Conservation (phyloP, 2,329 filamentous ascomycete species). For the Penicillium hesseltinei region DNA sequence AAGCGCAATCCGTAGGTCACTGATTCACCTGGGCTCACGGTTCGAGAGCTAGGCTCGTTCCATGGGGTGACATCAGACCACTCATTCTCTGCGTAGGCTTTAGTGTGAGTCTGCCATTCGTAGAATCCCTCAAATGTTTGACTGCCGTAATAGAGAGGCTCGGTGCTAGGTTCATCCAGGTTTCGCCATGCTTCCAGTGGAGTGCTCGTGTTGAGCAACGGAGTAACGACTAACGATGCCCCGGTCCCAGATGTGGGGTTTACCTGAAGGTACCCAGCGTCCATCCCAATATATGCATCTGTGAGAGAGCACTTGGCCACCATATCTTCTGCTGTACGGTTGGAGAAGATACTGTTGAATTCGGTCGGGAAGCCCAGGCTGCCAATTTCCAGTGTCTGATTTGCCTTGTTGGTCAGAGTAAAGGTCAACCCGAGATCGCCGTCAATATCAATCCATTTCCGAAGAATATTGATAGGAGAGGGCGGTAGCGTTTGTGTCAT, state of each 20-base stretch:
- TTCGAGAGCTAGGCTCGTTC: slow-evolving; percentile 40
- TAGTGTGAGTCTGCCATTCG: slow-evolving; percentile 57
- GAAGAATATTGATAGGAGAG: too few species aligned
- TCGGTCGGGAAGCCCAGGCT: too few species aligned
- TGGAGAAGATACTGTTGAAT: too few species aligned
- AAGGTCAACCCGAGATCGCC: too few species aligned
- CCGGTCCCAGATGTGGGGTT: not conserved
- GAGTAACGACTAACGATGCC: not conserved
- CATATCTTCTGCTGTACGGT: not conserved
- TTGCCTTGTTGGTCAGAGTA: too few species aligned
- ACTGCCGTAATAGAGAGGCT: slow-evolving; percentile 51
- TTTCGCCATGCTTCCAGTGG: not conserved
- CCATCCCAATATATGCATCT: not conserved
- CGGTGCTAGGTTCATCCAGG: slow-evolving; percentile 43
- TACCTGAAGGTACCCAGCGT: not conserved
- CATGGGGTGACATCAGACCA: slow-evolving; percentile 54
- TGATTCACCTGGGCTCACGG: not conserved
- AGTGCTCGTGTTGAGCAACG: not conserved
- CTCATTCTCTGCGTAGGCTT: slow-evolving; percentile 57
- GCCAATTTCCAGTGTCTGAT: too few species aligned
- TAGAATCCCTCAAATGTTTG: slow-evolving; percentile 62
- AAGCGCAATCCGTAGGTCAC: not conserved
- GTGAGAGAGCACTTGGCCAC: not conserved
- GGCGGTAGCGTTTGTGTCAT: too few species aligned
- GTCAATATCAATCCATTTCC: too few species aligned